A percentile compares a stretch with the other conserved stretches of the same genome.
Evolutionary conservation across 1,284 basidiomycete genomes (phyloP).

Genomic region (Tremellales sp.): DNA sequence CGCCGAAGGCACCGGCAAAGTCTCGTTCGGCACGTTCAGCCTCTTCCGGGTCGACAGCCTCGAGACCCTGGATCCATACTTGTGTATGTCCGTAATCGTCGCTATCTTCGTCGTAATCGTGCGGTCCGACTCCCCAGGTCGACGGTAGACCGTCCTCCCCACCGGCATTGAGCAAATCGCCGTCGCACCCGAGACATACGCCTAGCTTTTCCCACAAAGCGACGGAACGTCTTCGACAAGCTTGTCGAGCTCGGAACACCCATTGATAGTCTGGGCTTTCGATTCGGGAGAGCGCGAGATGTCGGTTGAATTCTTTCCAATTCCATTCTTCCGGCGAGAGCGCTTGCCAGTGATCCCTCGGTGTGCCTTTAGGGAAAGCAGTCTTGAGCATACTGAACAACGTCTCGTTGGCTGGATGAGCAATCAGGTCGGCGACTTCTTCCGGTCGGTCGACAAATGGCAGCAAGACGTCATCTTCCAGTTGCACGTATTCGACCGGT

Average conservation of each 20-base stretch:
- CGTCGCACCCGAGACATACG: conserved; percentile 44
- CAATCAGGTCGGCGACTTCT: conserved; percentile 40
- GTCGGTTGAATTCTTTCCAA: conserved; percentile 42
- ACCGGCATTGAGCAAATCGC: conserved; percentile 42
- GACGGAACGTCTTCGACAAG: conserved; percentile 33
- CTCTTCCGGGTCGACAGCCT: conserved; percentile 28
- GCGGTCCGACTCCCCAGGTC: conserved; percentile 31
- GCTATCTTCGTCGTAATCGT: conserved; percentile 31
- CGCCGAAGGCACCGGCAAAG: conserved; percentile 25
- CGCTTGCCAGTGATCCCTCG: conserved; percentile 33
- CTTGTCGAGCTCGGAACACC: conserved; percentile 37
- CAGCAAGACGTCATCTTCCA: conserved; percentile 42
- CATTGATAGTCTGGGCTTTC: conserved; percentile 44
- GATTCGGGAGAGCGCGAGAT: conserved; percentile 32
- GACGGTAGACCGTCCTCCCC: conserved; percentile 35
- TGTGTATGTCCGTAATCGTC: conserved; percentile 26
- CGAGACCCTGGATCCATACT: conserved; percentile 43
- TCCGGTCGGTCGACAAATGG: conserved; percentile 41
- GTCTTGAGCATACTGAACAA: conserved; percentile 35
- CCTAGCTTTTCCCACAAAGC: conserved; percentile 47
- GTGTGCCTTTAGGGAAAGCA: conserved; percentile 34
- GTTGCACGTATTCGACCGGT: conserved; percentile 46
- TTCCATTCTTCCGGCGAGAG: conserved; percentile 38
- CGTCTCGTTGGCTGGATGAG: conserved; percentile 32
- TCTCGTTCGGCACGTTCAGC: conserved; percentile 17